A percentile compares a stretch with the other conserved stretches of the same genome.
Conservation (phyloP, 768 basidiomycete genomes). For the Trichaptum fuscoviolaceum region DNA sequence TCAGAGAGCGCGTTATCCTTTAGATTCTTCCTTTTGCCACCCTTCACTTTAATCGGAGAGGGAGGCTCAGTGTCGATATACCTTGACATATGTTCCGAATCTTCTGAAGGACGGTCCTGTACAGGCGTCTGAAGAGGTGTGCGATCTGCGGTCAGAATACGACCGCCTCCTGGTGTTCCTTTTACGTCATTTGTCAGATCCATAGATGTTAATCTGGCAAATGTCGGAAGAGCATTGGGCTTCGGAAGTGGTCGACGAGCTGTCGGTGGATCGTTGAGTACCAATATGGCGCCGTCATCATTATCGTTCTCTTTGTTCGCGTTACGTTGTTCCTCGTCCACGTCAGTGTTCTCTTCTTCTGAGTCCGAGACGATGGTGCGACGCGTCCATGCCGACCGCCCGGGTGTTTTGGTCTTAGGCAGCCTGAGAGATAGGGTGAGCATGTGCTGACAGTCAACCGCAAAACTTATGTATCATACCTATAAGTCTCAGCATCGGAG, state of each 20-base stretch:
- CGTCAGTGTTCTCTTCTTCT: constrained; percentile 7
- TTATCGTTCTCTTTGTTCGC: constrained; percentile 26
- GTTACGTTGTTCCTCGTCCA: constrained; percentile 18
- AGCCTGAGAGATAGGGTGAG: constrained; percentile 14
- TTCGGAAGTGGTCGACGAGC: constrained; percentile 40
- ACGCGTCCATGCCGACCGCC: constrained; percentile 5
- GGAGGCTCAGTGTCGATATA: constrained; percentile 5
- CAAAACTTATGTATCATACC: constrained; percentile 23
- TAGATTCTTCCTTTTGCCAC: not conserved
- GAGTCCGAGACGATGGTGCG: not conserved
- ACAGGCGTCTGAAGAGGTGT: constrained; percentile 4
- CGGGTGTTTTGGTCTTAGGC: constrained; percentile 4
- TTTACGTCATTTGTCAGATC: constrained; percentile 10
- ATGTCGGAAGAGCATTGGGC: constrained; percentile 11
- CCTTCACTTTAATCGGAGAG: not conserved
- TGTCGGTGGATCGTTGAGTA: constrained; percentile 46
- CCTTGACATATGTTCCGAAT: not conserved
- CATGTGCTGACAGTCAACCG: constrained; percentile 16
- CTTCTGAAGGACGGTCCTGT: constrained; percentile 3
- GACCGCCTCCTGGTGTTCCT: not conserved
- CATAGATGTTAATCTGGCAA: constrained; percentile 9
- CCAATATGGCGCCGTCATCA: constrained; percentile 33
- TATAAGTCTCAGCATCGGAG: not conserved
- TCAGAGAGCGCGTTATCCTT: not conserved
- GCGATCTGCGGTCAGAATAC: constrained; percentile 1